Conservation (phyloP, 176 grass and related monocot species). For the Avena atlantica region DNA sequence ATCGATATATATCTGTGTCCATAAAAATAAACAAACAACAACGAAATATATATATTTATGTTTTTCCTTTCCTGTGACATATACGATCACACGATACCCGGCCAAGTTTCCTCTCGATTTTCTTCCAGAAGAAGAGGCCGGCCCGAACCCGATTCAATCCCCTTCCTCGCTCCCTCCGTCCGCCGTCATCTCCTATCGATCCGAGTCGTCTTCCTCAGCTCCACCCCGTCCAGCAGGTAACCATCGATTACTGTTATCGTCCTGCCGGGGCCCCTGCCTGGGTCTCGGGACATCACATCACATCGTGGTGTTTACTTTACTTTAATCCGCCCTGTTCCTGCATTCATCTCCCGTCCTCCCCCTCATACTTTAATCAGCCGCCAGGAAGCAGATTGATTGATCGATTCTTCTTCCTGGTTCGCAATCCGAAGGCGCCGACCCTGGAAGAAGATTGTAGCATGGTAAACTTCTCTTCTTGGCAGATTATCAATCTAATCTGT, state of each 20-base stretch:
- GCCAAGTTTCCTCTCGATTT: conserved; percentile 22
- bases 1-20: conserved; percentile 19
- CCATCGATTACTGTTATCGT: conserved; percentile 27
- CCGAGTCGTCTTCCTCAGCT: conserved; percentile 13
- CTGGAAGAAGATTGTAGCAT: conserved; percentile 41
- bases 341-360: conserved; percentile 34
- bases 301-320: not conserved
- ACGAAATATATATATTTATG: not conserved
- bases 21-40: not conserved
- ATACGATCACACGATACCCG: conserved; percentile 39
- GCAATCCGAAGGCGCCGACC: not conserved
- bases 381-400: not conserved
- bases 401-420: not conserved
- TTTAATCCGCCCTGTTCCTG: not conserved
- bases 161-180: not conserved
- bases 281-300: conserved; percentile 31
- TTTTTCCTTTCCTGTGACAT: conserved; percentile 30
- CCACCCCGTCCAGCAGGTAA: conserved; percentile 46
- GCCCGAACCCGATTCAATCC: conserved; percentile 1
- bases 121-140: conserved; percentile 42
- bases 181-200: conserved; percentile 31
- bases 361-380: too few species aligned
- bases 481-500: not conserved
- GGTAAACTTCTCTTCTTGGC: conserved; percentile 29
- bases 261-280: not conserved